Evolutionary conservation across 805 yeast species (phyloP).

Genomic region (Candida endomychidarum): DNA sequence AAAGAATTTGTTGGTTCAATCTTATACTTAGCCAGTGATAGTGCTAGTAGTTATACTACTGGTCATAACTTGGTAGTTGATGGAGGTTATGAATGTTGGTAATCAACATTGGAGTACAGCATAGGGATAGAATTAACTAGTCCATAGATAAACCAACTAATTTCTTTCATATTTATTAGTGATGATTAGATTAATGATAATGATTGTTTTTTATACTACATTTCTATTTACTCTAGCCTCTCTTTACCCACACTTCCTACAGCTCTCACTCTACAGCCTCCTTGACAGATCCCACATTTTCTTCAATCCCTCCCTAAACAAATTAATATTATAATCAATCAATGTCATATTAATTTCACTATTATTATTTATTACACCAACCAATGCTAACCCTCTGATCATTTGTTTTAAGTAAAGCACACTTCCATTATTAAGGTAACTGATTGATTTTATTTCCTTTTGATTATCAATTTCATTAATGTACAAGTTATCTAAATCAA

Average conservation of each 20-base stretch:
- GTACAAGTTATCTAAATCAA: constrained; percentile 78
- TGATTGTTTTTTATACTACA: constrained; percentile 9
- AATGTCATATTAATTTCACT: constrained; percentile 52
- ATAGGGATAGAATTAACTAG: neutral
- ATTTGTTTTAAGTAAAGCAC: constrained; percentile 81
- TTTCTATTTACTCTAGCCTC: neutral
- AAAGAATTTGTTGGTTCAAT: constrained; percentile 77
- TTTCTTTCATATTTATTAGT: constrained; percentile 6
- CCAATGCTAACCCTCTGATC: constrained; percentile 90
- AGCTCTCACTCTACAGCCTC: neutral
- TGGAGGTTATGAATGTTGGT: constrained; percentile 88
- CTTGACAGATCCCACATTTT: constrained; percentile 56
- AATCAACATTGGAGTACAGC: too few relatives aligned
- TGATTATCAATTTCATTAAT: constrained; percentile 23
- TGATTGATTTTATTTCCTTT: constrained; percentile 60
- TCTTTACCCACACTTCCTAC: neutral
- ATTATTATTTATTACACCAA: constrained; percentile 60
- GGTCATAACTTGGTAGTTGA: constrained; percentile 83
- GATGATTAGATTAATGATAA: constrained; percentile 12
- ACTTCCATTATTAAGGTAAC: constrained; percentile 81
- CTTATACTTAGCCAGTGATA: constrained; percentile 66
- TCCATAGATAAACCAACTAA: neutral
- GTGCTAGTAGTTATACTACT: constrained; percentile 77
- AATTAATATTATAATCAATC: constrained; percentile 84
- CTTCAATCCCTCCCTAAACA: constrained; percentile 74